These are phyloP conservation scores for Boletus barrowsii DNA, from an alignment of 768 basidiomycete species.

Conservation along the genomic window DNA sequence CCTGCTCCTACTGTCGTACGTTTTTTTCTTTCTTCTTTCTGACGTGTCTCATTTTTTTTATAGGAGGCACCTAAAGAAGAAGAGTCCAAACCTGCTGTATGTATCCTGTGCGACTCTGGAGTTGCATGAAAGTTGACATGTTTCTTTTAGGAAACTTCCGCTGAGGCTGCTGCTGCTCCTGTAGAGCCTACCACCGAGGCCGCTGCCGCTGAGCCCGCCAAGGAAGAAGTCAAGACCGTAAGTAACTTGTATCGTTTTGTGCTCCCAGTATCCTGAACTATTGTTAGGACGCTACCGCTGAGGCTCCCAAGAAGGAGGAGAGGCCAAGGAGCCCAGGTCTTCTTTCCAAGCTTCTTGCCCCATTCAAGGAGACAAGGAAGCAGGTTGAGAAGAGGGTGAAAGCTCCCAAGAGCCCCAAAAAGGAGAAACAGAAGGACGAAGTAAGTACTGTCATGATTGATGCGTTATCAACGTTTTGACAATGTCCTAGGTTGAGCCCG, in stretches of 20 bases:
- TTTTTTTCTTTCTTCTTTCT: constrained; percentile 7
- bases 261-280: constrained; percentile 21
- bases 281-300: constrained; percentile 41
- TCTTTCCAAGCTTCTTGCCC: constrained; percentile 73
- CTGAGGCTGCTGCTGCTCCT: constrained; percentile 25
- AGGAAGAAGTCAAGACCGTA: constrained; percentile 45
- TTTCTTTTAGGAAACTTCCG: constrained; percentile 35
- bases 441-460: constrained; percentile 30
- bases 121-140: neutral
- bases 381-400: constrained; percentile 57
- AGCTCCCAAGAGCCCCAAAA: constrained; percentile 74
- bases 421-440: constrained; percentile 80
- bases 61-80: constrained; percentile 45
- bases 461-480: neutral
- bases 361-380: constrained; percentile 59
- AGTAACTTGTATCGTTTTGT: constrained; percentile 19
- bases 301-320: constrained; percentile 66
- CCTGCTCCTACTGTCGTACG: constrained; percentile 35
- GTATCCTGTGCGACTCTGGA: neutral
- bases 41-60: neutral
- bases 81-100: constrained; percentile 38
- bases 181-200: constrained; percentile 30
- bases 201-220: constrained; percentile 33
- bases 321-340: constrained; percentile 77
- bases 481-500: constrained; percentile 30